These are phyloP conservation scores for Emericellopsis terricola DNA, from an alignment of 495 filamentous ascomycete genomes.

Conservation along the genomic window DNA sequence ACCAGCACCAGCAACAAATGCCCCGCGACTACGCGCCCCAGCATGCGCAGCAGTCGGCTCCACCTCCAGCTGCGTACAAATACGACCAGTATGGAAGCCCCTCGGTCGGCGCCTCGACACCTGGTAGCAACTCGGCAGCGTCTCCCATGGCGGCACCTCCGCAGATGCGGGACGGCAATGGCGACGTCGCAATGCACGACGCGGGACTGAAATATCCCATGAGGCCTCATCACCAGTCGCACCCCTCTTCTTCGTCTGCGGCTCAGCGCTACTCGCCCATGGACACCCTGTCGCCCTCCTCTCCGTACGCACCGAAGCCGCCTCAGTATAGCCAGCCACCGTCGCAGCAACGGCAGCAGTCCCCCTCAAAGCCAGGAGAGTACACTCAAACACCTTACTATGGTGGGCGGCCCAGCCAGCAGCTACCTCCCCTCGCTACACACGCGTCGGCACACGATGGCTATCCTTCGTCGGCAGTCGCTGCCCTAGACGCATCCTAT, in stretches of 20 bases:
- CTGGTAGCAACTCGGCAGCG: slow-evolving; percentile 27
- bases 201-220: slow-evolving; percentile 56
- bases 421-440: slow-evolving; percentile 56
- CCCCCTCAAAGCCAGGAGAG: slow-evolving; percentile 30
- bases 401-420: slow-evolving; percentile 16
- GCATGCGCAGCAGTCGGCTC: slow-evolving; percentile 9
- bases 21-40: slow-evolving; percentile 20
- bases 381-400: slow-evolving; percentile 31
- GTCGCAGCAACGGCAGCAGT: slow-evolving; percentile 28
- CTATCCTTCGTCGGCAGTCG: slow-evolving; percentile 51
- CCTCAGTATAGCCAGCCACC: slow-evolving; percentile 23
- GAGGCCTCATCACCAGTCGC: slow-evolving; percentile 45
- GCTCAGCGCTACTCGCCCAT: slow-evolving; percentile 90
- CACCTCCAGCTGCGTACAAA: slow-evolving; percentile 41
- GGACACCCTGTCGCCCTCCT: slow-evolving; percentile 51
- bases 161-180: slow-evolving; percentile 56
- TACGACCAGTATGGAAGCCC: slow-evolving; percentile 56
- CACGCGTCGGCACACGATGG: slow-evolving; percentile 37
- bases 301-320: slow-evolving; percentile 27
- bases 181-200: slow-evolving; percentile 84
- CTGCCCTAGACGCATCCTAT: slow-evolving; percentile 55
- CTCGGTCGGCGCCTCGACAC: slow-evolving; percentile 19
- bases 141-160: slow-evolving; percentile 48
- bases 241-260: slow-evolving; percentile 51
- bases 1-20: slow-evolving; percentile 21